Evolutionary conservation across 1,139 yeast species (phyloP).

Genomic region (Entelexis paramagnoliae): DNA sequence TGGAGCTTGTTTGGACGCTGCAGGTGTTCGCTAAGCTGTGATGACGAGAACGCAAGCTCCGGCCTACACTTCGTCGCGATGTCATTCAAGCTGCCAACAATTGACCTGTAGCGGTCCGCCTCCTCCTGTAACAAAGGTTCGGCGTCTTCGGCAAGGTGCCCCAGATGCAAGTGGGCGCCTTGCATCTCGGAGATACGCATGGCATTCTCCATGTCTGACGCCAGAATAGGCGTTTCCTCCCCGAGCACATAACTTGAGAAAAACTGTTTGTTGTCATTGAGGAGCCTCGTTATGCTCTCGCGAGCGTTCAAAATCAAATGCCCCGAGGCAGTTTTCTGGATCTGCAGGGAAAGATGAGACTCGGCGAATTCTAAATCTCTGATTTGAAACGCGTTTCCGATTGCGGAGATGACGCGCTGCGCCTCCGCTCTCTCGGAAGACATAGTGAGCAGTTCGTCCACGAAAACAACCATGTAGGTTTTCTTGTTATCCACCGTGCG

Average conservation of each 20-base stretch:
- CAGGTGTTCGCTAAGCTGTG: background rate
- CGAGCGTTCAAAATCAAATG: background rate
- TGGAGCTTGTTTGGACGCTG: background rate
- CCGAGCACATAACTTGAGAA: background rate
- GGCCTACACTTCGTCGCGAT: background rate
- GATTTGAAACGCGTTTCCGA: background rate
- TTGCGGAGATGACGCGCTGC: background rate
- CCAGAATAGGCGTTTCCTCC: background rate
- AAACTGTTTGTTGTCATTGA: background rate
- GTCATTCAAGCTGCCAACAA: background rate
- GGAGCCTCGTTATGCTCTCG: background rate
- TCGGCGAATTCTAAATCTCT: background rate
- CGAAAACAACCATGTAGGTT: background rate
- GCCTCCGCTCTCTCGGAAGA: background rate
- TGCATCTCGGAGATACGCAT: background rate
- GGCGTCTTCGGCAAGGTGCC: background rate
- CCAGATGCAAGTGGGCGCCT: background rate
- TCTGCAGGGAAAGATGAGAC: background rate
- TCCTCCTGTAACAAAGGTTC: background rate
- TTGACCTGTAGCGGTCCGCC: background rate
- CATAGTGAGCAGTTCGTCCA: background rate
- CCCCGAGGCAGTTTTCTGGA: background rate
- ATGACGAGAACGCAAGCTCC: background rate
- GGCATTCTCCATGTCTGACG: background rate
- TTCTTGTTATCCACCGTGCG: background rate